Evolutionary conservation across 2,329 filamentous ascomycete genomes (phyloP), one percentile per base, ranked within the genome.

Genomic region (Alternaria arborescens): DNA sequence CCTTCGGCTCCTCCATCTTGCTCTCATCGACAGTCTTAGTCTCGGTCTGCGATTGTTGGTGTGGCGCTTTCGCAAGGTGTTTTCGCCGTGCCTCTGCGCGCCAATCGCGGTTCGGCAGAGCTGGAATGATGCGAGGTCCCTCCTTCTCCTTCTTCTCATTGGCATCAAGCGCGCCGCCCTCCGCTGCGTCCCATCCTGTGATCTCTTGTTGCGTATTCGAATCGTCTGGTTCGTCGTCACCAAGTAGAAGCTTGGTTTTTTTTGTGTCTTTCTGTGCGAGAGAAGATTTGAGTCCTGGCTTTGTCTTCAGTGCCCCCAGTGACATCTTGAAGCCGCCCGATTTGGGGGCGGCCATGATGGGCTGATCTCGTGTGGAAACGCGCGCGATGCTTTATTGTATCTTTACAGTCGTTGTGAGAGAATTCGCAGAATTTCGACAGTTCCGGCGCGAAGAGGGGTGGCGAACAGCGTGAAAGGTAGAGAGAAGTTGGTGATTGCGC

Each of bases 71-170:
- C 85, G 75, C 73, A 86, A 88, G 76, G 82, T 88, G 66, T 84
- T 80, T 79, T 62, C 82, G 83, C 64, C 81, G 82, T 62, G 67
- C 68, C 42, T 88, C 86, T 59, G 83, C 82, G 69, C 84, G 82
- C 88, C 88, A 90, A 78, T 91, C 86, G 54, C 84, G 82, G 76
- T 91, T 91, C 64, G 81, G 78, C 69, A 85, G 82, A 40, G 79
- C 79, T 30, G 82, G 80, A 65, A 92, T 92, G 18, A 91, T 80
- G 44, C 87, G 80, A 8, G 82, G 81, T 26, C 69, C 82, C 43
- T 80, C 75, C 28, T 77, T 76, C 58, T 76, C 78, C 55, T 80
- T 78, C 32, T 69, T 71, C n/a, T 68, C 71, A 44, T 64, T 67
- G 30, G 69, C 58, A 36, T 76, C 72, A 54, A 85, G 75, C 12